Evolutionary conservation across 352 stramenopile genomes (phyloP), one percentile per base, ranked within the genome.

Genomic region (Phytopythium oedochilum): DNA sequence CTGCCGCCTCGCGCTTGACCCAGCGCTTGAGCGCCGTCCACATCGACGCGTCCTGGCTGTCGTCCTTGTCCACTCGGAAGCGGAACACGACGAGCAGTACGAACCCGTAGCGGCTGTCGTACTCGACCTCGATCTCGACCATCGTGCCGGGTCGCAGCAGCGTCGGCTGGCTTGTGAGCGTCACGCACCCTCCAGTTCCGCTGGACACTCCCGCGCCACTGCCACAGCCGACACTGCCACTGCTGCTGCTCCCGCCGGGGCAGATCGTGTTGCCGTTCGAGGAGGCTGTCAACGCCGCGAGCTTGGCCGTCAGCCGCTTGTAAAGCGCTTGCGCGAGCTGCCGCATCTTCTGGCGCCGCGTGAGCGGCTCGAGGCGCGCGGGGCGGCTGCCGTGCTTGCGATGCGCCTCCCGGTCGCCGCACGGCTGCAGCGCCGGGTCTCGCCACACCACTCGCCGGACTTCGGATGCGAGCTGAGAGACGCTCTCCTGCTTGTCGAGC

Each of bases 111-210:
- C 72, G 71, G 53, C 72, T 80, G 51, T 86, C 56, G 57, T 88
- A 79, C 56, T 82, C 65, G 10, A 90, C 72, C 49, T 94, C 86
- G 6, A 98, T 75, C 47, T 80, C 71, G 14, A 96, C 87, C 10
- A 73, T 73, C 35, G 72, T 62, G 5, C 63, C 65, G 23, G 52
- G 53, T 2, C 70, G 56, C 17, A 73, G 55, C 25, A 78, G 22
- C 31, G 47, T 53, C n/a, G n/a, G 15, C 47, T 53, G 47, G 10
- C 28, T 42, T 1, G 22, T 23, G 23, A 34, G 43, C 25, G 43
- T 5, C 28, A 39, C 48, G 23, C 31, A 40, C 17, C 15, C 22
- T 18, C 9, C 29, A 11, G 23, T 49, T 26, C 28, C 35, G 15
- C 32, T 31, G 3, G 38, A 22, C 45, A 22, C 9, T 36, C 18